phyloP scores from a whole-genome alignment of 108 stramenopile species.

The Skeletonema tropicum region DNA sequence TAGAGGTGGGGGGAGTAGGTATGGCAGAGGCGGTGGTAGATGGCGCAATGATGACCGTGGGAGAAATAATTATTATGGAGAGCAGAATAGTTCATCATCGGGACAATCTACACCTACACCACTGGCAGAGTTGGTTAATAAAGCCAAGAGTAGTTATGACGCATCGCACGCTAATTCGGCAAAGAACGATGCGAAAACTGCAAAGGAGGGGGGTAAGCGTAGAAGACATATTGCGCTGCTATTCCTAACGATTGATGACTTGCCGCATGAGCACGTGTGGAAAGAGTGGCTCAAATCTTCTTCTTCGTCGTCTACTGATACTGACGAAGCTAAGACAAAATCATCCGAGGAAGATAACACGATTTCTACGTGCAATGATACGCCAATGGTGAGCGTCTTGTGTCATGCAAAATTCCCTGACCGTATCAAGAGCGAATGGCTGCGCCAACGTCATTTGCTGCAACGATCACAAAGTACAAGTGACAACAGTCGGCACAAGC shows the following conservation, averaged over 20 bases:
- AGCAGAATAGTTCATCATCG: constrained; percentile 12
- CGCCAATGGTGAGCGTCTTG: constrained; percentile 58
- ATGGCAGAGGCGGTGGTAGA: constrained; percentile 9
- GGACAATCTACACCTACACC: not conserved
- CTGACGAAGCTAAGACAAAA: not conserved
- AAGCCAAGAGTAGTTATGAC: constrained; percentile 7
- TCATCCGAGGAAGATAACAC: not conserved
- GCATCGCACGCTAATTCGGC: not conserved
- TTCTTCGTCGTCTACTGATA: not conserved
- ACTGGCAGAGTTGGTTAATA: constrained; percentile 4
- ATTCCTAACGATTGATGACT: constrained; percentile 78
- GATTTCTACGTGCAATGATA: not conserved
- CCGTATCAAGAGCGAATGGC: constrained; percentile 69
- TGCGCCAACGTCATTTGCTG: constrained; percentile 69
- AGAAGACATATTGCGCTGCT: constrained; percentile 67
- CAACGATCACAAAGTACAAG: constrained; percentile 29
- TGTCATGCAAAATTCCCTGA: constrained; percentile 88
- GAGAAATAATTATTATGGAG: constrained; percentile 15
- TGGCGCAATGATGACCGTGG: constrained; percentile 16
- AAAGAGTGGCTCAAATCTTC: constrained; percentile 68
- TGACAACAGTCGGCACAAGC: constrained; percentile 34
- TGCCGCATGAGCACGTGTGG: constrained; percentile 88
- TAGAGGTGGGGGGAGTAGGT: constrained; percentile 11
- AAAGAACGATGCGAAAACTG: not conserved
- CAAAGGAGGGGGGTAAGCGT: constrained; percentile 24